phyloP scores from a whole-genome alignment of 108 stramenopile species.

The Pseudonitzschia delicatissima region DNA sequence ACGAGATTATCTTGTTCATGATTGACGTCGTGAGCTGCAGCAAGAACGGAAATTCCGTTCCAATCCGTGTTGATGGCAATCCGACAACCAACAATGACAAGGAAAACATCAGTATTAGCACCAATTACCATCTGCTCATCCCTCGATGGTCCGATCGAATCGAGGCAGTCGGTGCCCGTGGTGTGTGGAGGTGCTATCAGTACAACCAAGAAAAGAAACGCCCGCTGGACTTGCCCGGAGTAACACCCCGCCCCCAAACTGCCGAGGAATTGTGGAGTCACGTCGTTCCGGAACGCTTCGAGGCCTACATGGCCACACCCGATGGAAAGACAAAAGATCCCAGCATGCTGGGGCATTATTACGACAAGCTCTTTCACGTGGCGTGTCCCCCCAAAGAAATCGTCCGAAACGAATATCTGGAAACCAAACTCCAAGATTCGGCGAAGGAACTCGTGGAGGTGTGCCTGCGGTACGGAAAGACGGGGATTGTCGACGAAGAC shows the following conservation, averaged over 20 bases:
- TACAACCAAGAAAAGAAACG: slow-evolving; percentile 50
- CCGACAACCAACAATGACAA: slow-evolving; percentile 9
- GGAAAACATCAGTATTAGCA: background rate
- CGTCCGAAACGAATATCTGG: slow-evolving; percentile 58
- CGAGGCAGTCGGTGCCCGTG: slow-evolving; percentile 65
- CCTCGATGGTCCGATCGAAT: slow-evolving; percentile 69
- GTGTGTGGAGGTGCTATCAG: slow-evolving; percentile 70
- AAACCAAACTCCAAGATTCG: slow-evolving; percentile 30
- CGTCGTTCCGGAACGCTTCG: slow-evolving; percentile 51
- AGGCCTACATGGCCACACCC: slow-evolving; percentile 27
- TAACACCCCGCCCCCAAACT: slow-evolving; percentile 47
- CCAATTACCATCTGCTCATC: slow-evolving; percentile 49
- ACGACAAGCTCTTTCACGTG: slow-evolving; percentile 73
- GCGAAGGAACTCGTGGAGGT: slow-evolving; percentile 51
- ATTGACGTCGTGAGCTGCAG: slow-evolving; percentile 55
- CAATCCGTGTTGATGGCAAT: slow-evolving; percentile 33
- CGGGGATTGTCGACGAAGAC: slow-evolving; percentile 58
- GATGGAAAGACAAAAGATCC: slow-evolving; percentile 19
- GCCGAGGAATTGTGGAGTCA: slow-evolving; percentile 50
- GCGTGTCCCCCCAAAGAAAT: slow-evolving; percentile 60
- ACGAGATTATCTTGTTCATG: slow-evolving; percentile 44
- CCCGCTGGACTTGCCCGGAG: slow-evolving; percentile 27
- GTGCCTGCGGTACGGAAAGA: slow-evolving; percentile 54
- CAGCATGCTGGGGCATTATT: slow-evolving; percentile 72
- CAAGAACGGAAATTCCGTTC: slow-evolving; percentile 62